Base-by-base conservation (phyloP, 441 rosid species). In the Populus hybrid region DNA sequence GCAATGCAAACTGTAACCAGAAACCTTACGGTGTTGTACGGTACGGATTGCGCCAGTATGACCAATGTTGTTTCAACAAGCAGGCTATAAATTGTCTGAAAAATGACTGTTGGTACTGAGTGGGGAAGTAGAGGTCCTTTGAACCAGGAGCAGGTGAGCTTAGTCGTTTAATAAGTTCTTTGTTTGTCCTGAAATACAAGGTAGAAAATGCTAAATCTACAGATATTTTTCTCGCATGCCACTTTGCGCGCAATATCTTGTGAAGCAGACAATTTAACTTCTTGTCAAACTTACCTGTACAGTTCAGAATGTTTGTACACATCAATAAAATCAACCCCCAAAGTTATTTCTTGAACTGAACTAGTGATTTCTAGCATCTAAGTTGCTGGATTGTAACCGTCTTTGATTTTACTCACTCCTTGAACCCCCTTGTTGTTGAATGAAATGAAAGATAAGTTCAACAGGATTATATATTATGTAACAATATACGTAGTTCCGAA, bases 321-420 rank as follows among this genome's bases (percentile, higher is more conserved):
- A 42, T 88, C 88, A 18, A 89, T 81, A 78, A 93, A 92, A 73
- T 93, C 89, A 33, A 88, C 80, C 21, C 89, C 88, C 71, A 90
- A 64, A 82, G 88, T 80, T 24, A 76, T 56, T 85, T 92, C 98
- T 76, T 89, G 90, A 33, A 83, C 83, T 29, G 85, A 68, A 50
- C 84, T 53, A 12, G 93, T 89, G 59, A 92, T 88, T 79, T 93
- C 97, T 35, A 92, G 82, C 98, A 92, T 89, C 95, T 97, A 90
- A 12, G 95, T 91, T 74, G 98, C 98, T 7, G 97, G 97, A 69
- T 90, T 90, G 63, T 88, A 87, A 4, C 95, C 95, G 45, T 90
- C 92, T 83, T 87, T 93, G 67, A 94, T 92, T 81, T 88, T 90
- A 24, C 76, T 21, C 7, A 89, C 88, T 79, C 95, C 93, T 75